Evolutionary conservation across 129 eudicot species (phyloP).

Genomic region (Centella asiatica): DNA sequence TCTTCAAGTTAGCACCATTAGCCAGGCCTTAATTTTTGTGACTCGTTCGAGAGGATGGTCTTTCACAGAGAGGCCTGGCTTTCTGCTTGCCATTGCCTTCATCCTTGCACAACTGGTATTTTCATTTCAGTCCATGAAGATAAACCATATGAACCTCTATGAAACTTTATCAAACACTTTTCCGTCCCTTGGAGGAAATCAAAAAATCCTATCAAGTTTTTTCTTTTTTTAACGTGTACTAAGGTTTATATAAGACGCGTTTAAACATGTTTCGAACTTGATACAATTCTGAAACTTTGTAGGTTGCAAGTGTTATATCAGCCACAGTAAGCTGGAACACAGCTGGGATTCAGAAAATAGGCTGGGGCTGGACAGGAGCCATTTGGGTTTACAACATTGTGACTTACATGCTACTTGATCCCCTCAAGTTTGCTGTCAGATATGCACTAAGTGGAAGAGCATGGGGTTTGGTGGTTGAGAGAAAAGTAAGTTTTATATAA

Average conservation of each 20-base stretch:
- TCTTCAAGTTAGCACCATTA: conserved; percentile 10
- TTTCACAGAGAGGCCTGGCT: conserved; percentile 1
- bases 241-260: no score
- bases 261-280: no score
- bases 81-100: conserved; percentile 7
- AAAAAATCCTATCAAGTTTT: neutral
- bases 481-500: conserved; percentile 2
- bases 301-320: conserved; percentile 7
- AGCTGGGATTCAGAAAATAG: conserved; percentile 6
- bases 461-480: conserved; percentile 8
- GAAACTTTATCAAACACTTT: neutral
- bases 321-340: conserved; percentile 10
- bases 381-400: conserved; percentile 4
- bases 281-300: no score
- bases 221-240: no score
- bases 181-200: no score
- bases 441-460: conserved; percentile 14
- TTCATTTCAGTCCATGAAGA: no score
- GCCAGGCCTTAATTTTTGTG: conserved; percentile 9
- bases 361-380: conserved; percentile 9
- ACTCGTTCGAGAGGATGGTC: conserved; percentile 13
- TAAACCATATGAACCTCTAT: no score
- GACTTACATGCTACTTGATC: conserved; percentile 6
- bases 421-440: conserved; percentile 5
- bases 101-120: conserved; percentile 9